A percentile compares a stretch with the other conserved stretches of the same genome.
These are phyloP conservation scores for Tulasnella sp. DNA, from an alignment of 768 basidiomycete species.

Conservation along the genomic window DNA sequence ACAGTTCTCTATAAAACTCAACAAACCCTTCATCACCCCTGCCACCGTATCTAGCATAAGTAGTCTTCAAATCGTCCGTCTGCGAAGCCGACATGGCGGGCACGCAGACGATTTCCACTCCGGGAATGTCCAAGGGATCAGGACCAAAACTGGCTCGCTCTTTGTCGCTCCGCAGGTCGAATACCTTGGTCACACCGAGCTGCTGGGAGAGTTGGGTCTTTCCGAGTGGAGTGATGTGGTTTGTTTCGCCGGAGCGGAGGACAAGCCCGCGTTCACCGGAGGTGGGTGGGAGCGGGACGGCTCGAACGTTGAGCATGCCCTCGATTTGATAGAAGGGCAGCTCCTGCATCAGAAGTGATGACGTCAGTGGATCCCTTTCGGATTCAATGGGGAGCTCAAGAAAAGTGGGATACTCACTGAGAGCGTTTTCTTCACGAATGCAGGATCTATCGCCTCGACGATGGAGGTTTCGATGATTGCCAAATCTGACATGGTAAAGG, in stretches of 20 bases:
- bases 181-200: slow-evolving; percentile 68
- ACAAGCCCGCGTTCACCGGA: slow-evolving; percentile 38
- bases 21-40: slow-evolving; percentile 54
- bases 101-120: slow-evolving; percentile 48
- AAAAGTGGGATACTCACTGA: background rate
- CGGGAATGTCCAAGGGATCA: slow-evolving; percentile 66
- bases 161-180: slow-evolving; percentile 78
- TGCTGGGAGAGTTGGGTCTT: slow-evolving; percentile 54
- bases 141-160: slow-evolving; percentile 72
- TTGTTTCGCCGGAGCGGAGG: slow-evolving; percentile 74
- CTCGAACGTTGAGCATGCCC: slow-evolving; percentile 7
- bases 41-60: background rate
- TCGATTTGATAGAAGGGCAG: slow-evolving; percentile 12
- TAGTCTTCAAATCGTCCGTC: background rate
- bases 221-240: slow-evolving; percentile 61
- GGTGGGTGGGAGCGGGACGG: background rate
- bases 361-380: too few species aligned
- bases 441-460: background rate
- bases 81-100: slow-evolving; percentile 13
- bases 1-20: slow-evolving; percentile 77
- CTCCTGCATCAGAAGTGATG: background rate
- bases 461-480: background rate
- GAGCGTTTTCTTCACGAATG: background rate
- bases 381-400: too few species aligned
- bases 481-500: background rate